A percentile compares a stretch with the other conserved stretches of the same genome.
phyloP scores from a whole-genome alignment of 75 land plant genomes.

The Sequoia sempervirens region DNA sequence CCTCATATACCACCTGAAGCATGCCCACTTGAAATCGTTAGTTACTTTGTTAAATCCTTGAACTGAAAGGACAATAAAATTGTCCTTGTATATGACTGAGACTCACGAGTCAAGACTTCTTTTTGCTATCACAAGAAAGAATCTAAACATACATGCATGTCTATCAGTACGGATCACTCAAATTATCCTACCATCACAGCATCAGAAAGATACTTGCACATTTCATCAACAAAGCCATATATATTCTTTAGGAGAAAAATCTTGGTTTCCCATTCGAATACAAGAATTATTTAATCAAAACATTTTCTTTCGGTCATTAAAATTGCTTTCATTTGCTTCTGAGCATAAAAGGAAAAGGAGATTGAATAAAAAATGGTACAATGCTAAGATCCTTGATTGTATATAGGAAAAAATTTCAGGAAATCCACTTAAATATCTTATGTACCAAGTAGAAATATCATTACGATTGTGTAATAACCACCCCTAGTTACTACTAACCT shows the following conservation, averaged over 20 bases:
- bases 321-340: background rate
- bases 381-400: background rate
- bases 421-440: background rate
- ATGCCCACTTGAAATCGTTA: background rate
- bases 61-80: background rate
- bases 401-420: too few relatives aligned
- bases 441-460: too few relatives aligned
- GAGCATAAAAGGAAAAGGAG: background rate
- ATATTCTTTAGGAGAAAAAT: too few relatives aligned
- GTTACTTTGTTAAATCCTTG: background rate
- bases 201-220: too few relatives aligned
- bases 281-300: too few relatives aligned
- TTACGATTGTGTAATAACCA: too few relatives aligned
- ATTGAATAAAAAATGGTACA: background rate
- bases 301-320: background rate
- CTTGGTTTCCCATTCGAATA: background rate
- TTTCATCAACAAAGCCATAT: background rate
- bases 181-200: too few relatives aligned
- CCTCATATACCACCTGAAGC: slow-evolving; percentile 42
- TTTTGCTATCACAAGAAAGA: background rate
- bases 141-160: background rate
- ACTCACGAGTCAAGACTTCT: background rate
- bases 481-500: too few relatives aligned
- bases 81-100: background rate
- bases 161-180: background rate